Evolutionary conservation across 2,329 filamentous ascomycete species (phyloP), one percentile per base, ranked within the genome.

Genomic region (Plenodomus tracheiphilus): DNA sequence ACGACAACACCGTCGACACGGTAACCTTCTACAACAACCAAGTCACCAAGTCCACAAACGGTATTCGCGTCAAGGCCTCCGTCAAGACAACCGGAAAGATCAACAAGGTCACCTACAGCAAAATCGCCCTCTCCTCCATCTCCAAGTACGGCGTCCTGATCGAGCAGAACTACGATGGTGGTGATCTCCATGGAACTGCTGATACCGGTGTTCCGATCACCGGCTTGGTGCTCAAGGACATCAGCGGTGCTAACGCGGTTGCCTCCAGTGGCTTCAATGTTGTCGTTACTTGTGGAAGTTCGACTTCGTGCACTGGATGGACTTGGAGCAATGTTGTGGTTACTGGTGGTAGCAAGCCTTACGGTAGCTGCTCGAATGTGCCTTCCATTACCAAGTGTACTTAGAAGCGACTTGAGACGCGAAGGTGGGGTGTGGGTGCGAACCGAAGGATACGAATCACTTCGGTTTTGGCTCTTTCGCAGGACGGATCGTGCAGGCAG

Each of bases 31-130:
- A 73, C 30, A 73, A 76, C 53, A 78, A 73, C 7, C 73, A 69
- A 11, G 73, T 85, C 49, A 70, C 63, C 47, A 71, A 83, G 61
- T 83, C 79, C 0, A 64, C 75, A 38, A 82, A 83, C 62, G 82
- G 80, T 41, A 73, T 82, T 46, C 81, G 81, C 48, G 77, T 85
- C 68, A 85, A 85, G 73, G 80, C 79, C 9, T 76, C 78, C 15
- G 75, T 70, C 39, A 76, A 72, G 43, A 74, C 74, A 6, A 82
- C 78, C 0, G 82, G 82, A 35, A 69, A 68, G 11, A 79, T 85
- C 43, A 71, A 66, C 22, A 75, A 75, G 46, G 57, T 80, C 44
- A 74, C 72, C 17, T 81, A 78, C 64, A 62, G 67, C 42, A 75
- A 76, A 54, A 80, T 80, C 53, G 67, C 64, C 1, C 55, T 81